phyloP scores from a whole-genome alignment of 345 rosid genomes.

The Eucalyptus marginata region DNA sequence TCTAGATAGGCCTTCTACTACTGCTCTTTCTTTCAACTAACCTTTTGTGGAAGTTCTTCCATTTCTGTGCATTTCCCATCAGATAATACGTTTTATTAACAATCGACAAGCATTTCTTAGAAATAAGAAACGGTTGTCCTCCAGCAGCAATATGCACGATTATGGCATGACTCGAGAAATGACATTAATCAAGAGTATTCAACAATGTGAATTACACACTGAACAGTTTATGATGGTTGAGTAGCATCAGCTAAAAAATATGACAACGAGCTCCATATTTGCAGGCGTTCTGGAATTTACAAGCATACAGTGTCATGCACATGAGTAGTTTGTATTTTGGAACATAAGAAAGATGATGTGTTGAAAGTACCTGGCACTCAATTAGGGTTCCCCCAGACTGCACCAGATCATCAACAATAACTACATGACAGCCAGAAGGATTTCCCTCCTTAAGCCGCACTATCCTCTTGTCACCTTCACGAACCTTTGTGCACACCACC shows the following conservation, averaged over 20 bases:
- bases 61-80: background rate
- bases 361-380: slow-evolving; percentile 76
- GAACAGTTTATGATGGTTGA: background rate
- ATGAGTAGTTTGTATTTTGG: background rate
- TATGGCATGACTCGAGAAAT: background rate
- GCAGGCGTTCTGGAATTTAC: background rate
- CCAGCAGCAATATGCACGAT: background rate
- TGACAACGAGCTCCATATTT: background rate
- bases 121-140: background rate
- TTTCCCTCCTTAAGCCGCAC: slow-evolving; percentile 92
- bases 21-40: background rate
- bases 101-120: background rate
- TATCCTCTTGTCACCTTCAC: slow-evolving; percentile 89
- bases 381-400: slow-evolving; percentile 98
- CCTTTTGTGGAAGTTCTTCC: background rate
- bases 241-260: background rate
- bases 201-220: background rate
- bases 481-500: slow-evolving; percentile 96
- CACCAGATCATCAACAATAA: slow-evolving; percentile 92
- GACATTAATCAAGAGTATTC: background rate
- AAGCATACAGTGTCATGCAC: background rate
- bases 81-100: background rate
- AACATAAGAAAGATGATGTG: background rate
- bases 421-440: slow-evolving; percentile 83
- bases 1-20: background rate